Base-by-base conservation (phyloP, 257 asterid species). In the Solanum peruvianum region DNA sequence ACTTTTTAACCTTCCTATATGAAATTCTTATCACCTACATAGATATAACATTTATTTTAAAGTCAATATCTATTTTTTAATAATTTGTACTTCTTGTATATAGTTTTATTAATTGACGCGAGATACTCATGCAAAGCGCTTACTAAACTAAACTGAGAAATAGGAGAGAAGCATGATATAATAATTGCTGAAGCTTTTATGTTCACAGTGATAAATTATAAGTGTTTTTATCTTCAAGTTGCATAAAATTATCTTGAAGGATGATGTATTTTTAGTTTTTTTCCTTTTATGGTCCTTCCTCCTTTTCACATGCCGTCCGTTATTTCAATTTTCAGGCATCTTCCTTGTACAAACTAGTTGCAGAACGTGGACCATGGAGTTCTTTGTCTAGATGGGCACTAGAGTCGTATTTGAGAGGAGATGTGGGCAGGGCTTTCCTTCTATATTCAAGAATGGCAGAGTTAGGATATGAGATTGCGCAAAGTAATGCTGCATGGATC, bases 291-390 rank as follows among this genome's bases (percentile, higher is more conserved):
- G 69, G 85, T 52, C 85, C 47, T 81, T 18, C 45, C 3, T 27
- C 47, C 85, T 81, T 81, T 80, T 29, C 25, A 81, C 70, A 33
- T 31, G 85, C 31, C 67, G 29, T 44, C 86, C 9, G 78, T 86
- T 47, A 37, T 89, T 77, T 47, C 64, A 56, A 56, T 56, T 18
- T 52, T 56, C 89, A 97, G 99, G 99, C 99, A 42, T 95, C 98
- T n/a, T 93, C 98, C 39, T 89, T 97, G 76, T 96, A 93, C 93
- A 97, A 96, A 86, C 91, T 96, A 83, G 99, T 97, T 82, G 99
- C 99, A 25, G 99, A 97, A 90, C 98, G 98, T 87, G 99, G 99
- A 76, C 99, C 99, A 29, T 97, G 99, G 99, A 97, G 98, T 92
- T 95, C 99, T 89, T 92, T 96, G 93, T 94, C 98, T 87, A 94